Evolutionary conservation across 2,329 filamentous ascomycete genomes (phyloP), one percentile per base, ranked within the genome.

Genomic region (Colletotrichum theobromicola): DNA sequence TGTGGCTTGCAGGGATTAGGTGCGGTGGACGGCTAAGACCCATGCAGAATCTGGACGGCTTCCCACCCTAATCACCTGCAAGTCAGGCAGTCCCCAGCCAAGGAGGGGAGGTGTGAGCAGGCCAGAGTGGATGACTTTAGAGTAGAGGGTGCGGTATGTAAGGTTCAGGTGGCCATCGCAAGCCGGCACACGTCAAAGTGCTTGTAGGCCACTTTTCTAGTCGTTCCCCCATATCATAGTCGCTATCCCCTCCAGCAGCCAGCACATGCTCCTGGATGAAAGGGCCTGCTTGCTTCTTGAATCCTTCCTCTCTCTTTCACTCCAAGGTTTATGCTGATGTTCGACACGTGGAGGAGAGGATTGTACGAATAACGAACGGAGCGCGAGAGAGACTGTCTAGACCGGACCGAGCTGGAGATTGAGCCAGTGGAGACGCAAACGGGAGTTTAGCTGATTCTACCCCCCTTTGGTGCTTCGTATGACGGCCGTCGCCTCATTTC

Each of bases 11-110:
- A 75, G 42, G 73, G 70, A 75, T 75, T 32, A 37, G 21, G 57
- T 57, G 46, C 68, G 68, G 68, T 74, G 58, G 73, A 65, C 70
- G 63, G 64, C 73, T 66, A 69, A 50, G 16, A 68, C 34, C 73
- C 73, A 60, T 75, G 73, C 60, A 72, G 70, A 75, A 75, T 75
- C 73, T 75, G 18, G 69, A 75, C 73, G 73, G 70, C 73, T 75
- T 75, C 73, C 73, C 73, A 75, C 73, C 58, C 60, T 73, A 67
- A 73, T 72, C 69, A 75, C 57, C 75, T 76, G 72, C 72, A 76
- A 75, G 75, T 76, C 75, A 75, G 75, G 72, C 72, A 76, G 37
- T 68, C 72, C 74, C 75, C 72, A 50, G 75, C 64, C 37, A 55
- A 64, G 64, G 67, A 68, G 30, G 67, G 75, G 74, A 58, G 53